Percentiles rank a stretch among this genome's conserved stretches.
phyloP scores from a whole-genome alignment of 441 rosid genomes.

The Populus hybrid region DNA sequence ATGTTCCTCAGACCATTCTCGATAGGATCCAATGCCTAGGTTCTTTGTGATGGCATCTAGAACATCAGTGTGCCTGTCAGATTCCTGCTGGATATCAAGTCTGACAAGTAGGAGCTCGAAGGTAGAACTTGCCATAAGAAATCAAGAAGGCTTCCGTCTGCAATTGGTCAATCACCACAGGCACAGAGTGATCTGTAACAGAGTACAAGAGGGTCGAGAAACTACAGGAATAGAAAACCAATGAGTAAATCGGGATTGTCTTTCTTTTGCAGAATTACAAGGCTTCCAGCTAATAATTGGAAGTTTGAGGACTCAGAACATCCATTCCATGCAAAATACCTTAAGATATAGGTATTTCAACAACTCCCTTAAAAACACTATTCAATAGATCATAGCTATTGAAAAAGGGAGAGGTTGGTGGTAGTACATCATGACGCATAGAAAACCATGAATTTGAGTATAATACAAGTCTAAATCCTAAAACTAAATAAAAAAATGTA shows the following conservation, averaged over 20 bases:
- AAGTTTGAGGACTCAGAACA: too few species aligned
- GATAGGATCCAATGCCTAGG: constrained; percentile 76
- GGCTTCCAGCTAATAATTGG: too few species aligned
- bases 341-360: too few species aligned
- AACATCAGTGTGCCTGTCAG: constrained; percentile 91
- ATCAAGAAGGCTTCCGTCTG: constrained; percentile 96
- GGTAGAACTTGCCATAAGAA: constrained; percentile 93
- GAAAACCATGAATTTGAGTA: too few species aligned
- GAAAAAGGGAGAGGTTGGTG: too few species aligned
- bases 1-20: constrained; percentile 84
- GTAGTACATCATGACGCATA: too few species aligned
- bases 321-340: too few species aligned
- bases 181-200: constrained; percentile 82
- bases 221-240: constrained; percentile 33
- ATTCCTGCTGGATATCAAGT: constrained; percentile 95
- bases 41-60: constrained; percentile 83
- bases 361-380: too few species aligned
- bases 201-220: constrained; percentile 94
- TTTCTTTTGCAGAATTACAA: background rate
- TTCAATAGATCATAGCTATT: too few species aligned
- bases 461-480: too few species aligned
- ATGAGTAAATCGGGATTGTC: constrained; percentile 6
- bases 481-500: too few species aligned
- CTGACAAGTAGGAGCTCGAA: constrained; percentile 91
- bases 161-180: constrained; percentile 84